Evolutionary conservation across 2,329 filamentous ascomycete genomes (phyloP).

Genomic region (Penicillium griseofulvum): DNA sequence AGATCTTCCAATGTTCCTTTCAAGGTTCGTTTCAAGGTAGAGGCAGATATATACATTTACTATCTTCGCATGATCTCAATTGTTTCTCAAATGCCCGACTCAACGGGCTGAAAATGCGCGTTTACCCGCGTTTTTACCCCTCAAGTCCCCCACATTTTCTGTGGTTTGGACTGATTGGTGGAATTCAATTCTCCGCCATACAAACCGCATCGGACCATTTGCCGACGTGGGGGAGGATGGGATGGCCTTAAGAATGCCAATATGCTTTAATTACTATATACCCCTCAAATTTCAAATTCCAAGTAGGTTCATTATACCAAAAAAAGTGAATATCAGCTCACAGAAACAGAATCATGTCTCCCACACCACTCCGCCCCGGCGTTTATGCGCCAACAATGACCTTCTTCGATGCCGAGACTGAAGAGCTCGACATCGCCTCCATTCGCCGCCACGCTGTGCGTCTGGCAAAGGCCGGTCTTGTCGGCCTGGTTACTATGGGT

Average conservation of each 20-base stretch:
- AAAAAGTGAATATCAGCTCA: neutral
- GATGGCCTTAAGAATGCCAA: slow-evolving; percentile 4
- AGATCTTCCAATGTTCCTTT: too few species aligned
- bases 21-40: too few species aligned
- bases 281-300: neutral
- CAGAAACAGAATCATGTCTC: slow-evolving; percentile 28
- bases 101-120: neutral
- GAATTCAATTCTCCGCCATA: slow-evolving; percentile 21
- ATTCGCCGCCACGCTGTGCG: slow-evolving; percentile 80
- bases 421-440: slow-evolving; percentile 76
- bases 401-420: slow-evolving; percentile 80
- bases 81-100: neutral
- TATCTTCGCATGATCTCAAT: neutral
- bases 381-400: slow-evolving; percentile 90
- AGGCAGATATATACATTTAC: too few species aligned
- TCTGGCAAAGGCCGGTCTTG: slow-evolving; percentile 72
- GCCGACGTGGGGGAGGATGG: slow-evolving; percentile 23
- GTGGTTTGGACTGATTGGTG: slow-evolving; percentile 15
- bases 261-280: neutral
- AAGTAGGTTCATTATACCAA: neutral
- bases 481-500: slow-evolving; percentile 80
- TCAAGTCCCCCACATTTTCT: slow-evolving; percentile 19
- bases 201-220: slow-evolving; percentile 17
- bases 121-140: slow-evolving; percentile 6
- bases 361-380: slow-evolving; percentile 68